Conservation (phyloP, 2,329 filamentous ascomycete genomes). For the Helminthosporium solani region DNA sequence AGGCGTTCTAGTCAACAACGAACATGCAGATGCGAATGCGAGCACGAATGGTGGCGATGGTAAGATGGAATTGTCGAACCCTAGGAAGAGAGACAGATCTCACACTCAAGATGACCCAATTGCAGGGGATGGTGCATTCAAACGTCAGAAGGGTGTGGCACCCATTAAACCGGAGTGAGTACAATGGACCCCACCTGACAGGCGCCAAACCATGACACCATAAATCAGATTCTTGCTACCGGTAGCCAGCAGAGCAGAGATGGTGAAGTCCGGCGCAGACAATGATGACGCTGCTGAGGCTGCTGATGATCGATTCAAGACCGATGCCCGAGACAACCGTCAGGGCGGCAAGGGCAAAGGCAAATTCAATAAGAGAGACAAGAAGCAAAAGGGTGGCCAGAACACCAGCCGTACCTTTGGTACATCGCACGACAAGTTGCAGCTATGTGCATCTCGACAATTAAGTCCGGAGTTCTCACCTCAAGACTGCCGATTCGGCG, state of each 20-base stretch:
- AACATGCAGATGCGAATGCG: background rate
- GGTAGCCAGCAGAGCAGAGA: slow-evolving; percentile 23
- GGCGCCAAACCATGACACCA: background rate
- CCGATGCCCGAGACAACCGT: slow-evolving; percentile 30
- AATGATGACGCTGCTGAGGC: slow-evolving; percentile 62
- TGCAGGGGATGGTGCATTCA: slow-evolving; percentile 20
- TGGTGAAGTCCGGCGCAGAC: slow-evolving; percentile 28
- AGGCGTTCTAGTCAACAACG: background rate
- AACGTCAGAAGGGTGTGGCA: slow-evolving; percentile 57
- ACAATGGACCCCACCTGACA: background rate
- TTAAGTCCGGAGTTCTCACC: slow-evolving; percentile 80
- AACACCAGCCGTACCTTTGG: slow-evolving; percentile 84
- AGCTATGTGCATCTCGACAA: slow-evolving; percentile 73
- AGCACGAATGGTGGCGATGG: slow-evolving; percentile 17
- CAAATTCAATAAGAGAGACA: slow-evolving; percentile 51
- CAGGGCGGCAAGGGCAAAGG: slow-evolving; percentile 43
- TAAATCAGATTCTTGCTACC: slow-evolving; percentile 35
- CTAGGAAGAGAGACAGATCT: slow-evolving; percentile 34
- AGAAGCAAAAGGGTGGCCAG: slow-evolving; percentile 67
- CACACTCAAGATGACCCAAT: slow-evolving; percentile 37
- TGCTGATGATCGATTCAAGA: slow-evolving; percentile 50
- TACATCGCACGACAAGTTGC: slow-evolving; percentile 72
- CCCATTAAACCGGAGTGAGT: slow-evolving; percentile 72
- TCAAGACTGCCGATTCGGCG: slow-evolving; percentile 70
- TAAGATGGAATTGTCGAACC: slow-evolving; percentile 34